A percentile compares a stretch with the other conserved stretches of the same genome.
phyloP scores from a whole-genome alignment of 805 yeast species.

The Hanseniaspora thailandica region DNA sequence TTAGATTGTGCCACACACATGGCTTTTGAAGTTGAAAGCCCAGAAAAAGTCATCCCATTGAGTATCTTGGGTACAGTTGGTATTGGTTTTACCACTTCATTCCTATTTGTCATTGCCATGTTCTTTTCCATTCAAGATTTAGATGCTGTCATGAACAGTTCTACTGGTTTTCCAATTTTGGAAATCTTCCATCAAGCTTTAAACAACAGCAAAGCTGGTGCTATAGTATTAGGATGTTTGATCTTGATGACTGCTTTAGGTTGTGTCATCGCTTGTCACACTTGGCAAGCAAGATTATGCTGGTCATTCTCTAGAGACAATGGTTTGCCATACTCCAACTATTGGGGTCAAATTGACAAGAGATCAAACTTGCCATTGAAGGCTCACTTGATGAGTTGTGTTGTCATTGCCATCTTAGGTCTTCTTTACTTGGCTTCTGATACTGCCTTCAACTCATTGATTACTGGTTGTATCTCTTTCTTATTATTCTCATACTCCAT shows the following conservation, averaged over 20 bases:
- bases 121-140: conserved; percentile 51
- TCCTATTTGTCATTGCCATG: conserved; percentile 43
- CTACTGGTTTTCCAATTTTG: conserved; percentile 52
- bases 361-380: conserved; percentile 47
- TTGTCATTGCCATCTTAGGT: conserved; percentile 43
- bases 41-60: conserved; percentile 51
- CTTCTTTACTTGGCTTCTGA: conserved; percentile 53
- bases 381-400: conserved; percentile 50
- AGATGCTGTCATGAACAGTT: conserved; percentile 36
- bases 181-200: conserved; percentile 55
- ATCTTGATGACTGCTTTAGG: conserved; percentile 49
- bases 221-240: conserved; percentile 41
- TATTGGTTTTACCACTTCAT: conserved; percentile 56
- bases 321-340: conserved; percentile 49
- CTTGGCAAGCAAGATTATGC: conserved; percentile 60
- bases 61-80: conserved; percentile 57
- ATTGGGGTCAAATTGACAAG: conserved; percentile 42
- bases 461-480: conserved; percentile 52
- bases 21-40: conserved; percentile 55
- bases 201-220: conserved; percentile 40
- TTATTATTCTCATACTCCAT: conserved; percentile 47
- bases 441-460: conserved; percentile 57
- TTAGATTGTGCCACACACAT: conserved; percentile 62
- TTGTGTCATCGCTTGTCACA: conserved; percentile 53
- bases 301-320: conserved; percentile 67